Base-by-base conservation (phyloP, 805 yeast genomes). In the Lipomyces anomalus region DNA sequence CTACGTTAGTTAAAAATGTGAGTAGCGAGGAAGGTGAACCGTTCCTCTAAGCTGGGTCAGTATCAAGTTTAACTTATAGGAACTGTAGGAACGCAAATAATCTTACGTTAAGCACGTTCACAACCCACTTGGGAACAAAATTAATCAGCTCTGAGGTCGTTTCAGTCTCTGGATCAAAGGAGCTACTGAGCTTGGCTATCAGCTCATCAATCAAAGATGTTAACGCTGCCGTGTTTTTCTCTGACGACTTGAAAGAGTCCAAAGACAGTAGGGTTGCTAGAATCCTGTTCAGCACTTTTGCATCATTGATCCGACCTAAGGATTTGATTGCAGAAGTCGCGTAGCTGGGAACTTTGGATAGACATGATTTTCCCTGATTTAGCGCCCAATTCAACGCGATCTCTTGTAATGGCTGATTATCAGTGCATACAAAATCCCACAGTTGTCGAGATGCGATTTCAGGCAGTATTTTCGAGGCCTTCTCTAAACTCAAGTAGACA, bases 21-120 rank as follows among this genome's bases (percentile, higher is more conserved):
- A 50, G 35, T 21, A 49, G 32, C 9, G 55, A 32, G 21, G 38
- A 22, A 3, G 55, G 35, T 16, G 49, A 37, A 4, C 28, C 46
- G 22, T 43, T 29, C 3, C 47, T 42, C 53, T 49, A 30, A 21
- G 22, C 18, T 26, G 11, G 13, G 30, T 13, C 11, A 9, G 30
- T 26, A 9, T 13, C 13, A 13, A 9, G 30, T 13, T 9, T 13
- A 9, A 26, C 30, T 26, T 35, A 26, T 11, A 7, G 16, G 24
- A n/a, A 16, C 16, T 7, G 17, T 4, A 23, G 9, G 33, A 4
- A n/a, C 11, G 5, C 5, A 17, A n/a, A 18, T 5, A 18, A 28
- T n/a, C 52, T 18, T 35, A 43, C 52, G n/a, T 26, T 43, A 16
- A 50, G 28, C 16, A 50, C 6, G 13, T 40, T 43, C 23, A 50